These are phyloP conservation scores for Flaveria brownii DNA, from an alignment of 129 eudicot species.

Conservation along the genomic window DNA sequence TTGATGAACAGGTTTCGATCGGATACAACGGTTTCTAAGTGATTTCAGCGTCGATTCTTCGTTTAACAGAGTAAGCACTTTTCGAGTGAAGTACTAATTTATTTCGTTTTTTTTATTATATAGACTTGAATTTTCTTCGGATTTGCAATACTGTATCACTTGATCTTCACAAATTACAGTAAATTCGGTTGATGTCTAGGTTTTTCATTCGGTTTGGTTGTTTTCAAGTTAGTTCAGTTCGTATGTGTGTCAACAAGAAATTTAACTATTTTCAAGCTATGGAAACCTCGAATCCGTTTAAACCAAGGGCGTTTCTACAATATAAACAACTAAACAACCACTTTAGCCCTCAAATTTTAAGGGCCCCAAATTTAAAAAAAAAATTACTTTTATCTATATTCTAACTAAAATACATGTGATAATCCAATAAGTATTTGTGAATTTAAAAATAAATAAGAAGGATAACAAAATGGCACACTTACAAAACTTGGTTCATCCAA, in stretches of 20 bases:
- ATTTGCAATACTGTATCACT: slow-evolving; percentile 7
- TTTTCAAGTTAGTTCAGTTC: neutral
- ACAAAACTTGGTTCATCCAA: too few species aligned
- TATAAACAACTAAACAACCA: too few species aligned
- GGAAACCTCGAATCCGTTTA: neutral
- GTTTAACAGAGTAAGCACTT: slow-evolving; percentile 16
- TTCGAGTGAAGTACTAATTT: slow-evolving; percentile 3
- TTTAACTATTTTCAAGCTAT: neutral
- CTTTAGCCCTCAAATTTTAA: too few species aligned
- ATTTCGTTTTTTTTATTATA: neutral
- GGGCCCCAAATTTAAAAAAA: too few species aligned
- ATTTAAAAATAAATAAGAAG: too few species aligned
- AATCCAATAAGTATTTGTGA: too few species aligned
- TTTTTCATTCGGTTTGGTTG: neutral
- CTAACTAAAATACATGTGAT: too few species aligned
- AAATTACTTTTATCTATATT: too few species aligned
- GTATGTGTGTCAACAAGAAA: neutral
- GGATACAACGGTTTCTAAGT: neutral
- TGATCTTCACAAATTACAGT: slow-evolving; percentile 5
- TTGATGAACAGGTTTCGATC: slow-evolving; percentile 22
- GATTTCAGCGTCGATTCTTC: slow-evolving; percentile 9
- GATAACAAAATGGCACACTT: too few species aligned
- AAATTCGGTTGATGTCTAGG: neutral
- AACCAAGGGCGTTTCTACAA: too few species aligned
- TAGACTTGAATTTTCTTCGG: neutral